Conservation (phyloP, 768 basidiomycete genomes). For the Clitopilus passeckerianus region DNA sequence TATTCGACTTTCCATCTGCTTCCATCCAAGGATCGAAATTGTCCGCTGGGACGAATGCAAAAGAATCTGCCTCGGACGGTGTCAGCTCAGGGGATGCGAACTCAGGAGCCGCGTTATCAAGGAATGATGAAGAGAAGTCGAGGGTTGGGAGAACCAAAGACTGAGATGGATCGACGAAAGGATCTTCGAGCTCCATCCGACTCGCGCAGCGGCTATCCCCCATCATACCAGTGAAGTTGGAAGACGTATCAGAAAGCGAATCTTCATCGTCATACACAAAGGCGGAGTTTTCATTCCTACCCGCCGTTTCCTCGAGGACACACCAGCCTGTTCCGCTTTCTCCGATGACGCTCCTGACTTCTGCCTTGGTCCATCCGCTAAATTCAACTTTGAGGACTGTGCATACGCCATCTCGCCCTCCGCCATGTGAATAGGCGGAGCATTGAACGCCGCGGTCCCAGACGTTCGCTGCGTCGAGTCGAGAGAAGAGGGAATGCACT, state of each 20-base stretch:
- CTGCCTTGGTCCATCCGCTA: conserved; percentile 63
- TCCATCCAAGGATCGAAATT: conserved; percentile 29
- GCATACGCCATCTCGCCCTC: conserved; percentile 45
- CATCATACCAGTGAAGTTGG: conserved; percentile 18
- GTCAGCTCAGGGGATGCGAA: conserved; percentile 7
- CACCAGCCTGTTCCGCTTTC: conserved; percentile 76
- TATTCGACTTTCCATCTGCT: conserved; percentile 11
- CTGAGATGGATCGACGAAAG: conserved; percentile 47
- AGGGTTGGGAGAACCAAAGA: conserved; percentile 77
- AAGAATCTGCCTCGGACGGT: background rate
- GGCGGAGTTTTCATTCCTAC: conserved; percentile 15
- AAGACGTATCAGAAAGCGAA: conserved; percentile 24
- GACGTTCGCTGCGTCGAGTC: conserved; percentile 64
- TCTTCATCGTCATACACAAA: conserved; percentile 22
- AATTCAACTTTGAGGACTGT: conserved; percentile 68
- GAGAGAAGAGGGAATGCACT: conserved; percentile 63
- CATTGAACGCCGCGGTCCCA: conserved; percentile 62
- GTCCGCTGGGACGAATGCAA: conserved; percentile 13
- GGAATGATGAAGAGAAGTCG: conserved; percentile 58
- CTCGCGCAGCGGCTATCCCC: conserved; percentile 8
- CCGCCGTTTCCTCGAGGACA: conserved; percentile 50
- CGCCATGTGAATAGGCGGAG: conserved; percentile 51
- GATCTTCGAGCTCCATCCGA: conserved; percentile 8
- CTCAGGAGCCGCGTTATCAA: conserved; percentile 10
- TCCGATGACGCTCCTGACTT: conserved; percentile 65